phyloP scores from a whole-genome alignment of 345 rosid species.

The Corchorus capsularis region DNA sequence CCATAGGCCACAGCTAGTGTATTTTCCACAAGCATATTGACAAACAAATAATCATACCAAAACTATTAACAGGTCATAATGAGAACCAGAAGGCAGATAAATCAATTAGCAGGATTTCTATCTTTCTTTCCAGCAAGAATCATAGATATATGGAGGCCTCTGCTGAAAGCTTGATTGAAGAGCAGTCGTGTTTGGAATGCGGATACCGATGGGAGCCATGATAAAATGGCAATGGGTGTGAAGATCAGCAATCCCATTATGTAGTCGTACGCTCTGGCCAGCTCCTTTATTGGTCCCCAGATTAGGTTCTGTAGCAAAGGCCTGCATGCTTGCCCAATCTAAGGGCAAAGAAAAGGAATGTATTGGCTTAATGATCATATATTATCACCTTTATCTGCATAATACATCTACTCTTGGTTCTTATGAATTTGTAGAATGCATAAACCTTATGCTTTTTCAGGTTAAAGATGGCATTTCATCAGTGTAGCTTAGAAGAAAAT shows the following conservation, averaged over 20 bases:
- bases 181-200: conserved; percentile 92
- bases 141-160: conserved; percentile 90
- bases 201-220: conserved; percentile 91
- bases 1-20: background rate
- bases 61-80: background rate
- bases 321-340: conserved; percentile 88
- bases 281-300: conserved; percentile 69
- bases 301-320: conserved; percentile 58
- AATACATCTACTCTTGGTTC: background rate
- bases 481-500: conserved; percentile 3
- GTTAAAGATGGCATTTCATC: background rate
- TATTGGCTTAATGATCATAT: conserved; percentile 1
- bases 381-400: background rate
- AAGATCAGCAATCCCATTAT: conserved; percentile 76
- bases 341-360: background rate
- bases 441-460: conserved; percentile 2
- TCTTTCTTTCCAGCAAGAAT: conserved; percentile 81
- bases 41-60: background rate
- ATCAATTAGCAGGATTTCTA: conserved; percentile 51
- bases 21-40: background rate
- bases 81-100: background rate
- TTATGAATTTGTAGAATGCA: background rate
- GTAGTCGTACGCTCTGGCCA: conserved; percentile 76
- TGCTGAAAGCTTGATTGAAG: conserved; percentile 93
- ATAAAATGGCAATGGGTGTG: conserved; percentile 82